Conservation (phyloP, 2,329 filamentous ascomycete species). For the Colletotrichum ledebouriae region DNA sequence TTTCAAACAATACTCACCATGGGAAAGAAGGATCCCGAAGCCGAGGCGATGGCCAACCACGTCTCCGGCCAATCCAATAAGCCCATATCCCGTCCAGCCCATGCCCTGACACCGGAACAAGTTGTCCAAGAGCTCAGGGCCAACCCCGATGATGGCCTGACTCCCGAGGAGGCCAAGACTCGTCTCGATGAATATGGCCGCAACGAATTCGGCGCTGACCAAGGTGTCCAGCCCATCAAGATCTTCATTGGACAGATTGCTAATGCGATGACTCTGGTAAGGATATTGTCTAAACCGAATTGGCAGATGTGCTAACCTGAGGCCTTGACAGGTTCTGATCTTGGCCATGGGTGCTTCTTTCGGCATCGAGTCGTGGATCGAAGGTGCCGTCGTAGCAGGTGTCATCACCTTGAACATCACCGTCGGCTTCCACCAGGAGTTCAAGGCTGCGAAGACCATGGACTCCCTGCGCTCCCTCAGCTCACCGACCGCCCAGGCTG, state of each 20-base stretch:
- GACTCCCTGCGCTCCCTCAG: slow-evolving; percentile 60
- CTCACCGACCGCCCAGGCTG: slow-evolving; percentile 59
- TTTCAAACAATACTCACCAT: slow-evolving; percentile 42
- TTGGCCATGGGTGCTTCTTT: slow-evolving; percentile 70
- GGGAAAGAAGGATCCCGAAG: slow-evolving; percentile 44
- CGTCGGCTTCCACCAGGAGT: slow-evolving; percentile 63
- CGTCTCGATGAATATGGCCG: slow-evolving; percentile 69
- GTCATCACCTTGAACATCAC: slow-evolving; percentile 71
- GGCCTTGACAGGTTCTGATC: slow-evolving; percentile 61
- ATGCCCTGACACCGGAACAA: slow-evolving; percentile 67
- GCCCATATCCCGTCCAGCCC: slow-evolving; percentile 72
- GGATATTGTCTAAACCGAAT: slow-evolving; percentile 17
- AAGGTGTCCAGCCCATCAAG: slow-evolving; percentile 71
- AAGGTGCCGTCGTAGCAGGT: slow-evolving; percentile 69
- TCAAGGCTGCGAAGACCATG: slow-evolving; percentile 64
- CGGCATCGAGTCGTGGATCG: slow-evolving; percentile 70
- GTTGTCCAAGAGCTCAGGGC: slow-evolving; percentile 68
- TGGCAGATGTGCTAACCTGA: not conserved
- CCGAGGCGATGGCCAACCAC: slow-evolving; percentile 47
- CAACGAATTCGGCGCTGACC: slow-evolving; percentile 73
- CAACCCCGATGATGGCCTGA: slow-evolving; percentile 70
- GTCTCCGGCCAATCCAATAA: slow-evolving; percentile 59
- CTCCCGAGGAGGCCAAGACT: slow-evolving; percentile 63
- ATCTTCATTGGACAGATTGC: slow-evolving; percentile 76
- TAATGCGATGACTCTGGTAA: slow-evolving; percentile 77